Percentiles rank a stretch among this genome's conserved stretches.
Evolutionary conservation across 805 yeast genomes (phyloP).

Genomic region (Nakazawaea populi): DNA sequence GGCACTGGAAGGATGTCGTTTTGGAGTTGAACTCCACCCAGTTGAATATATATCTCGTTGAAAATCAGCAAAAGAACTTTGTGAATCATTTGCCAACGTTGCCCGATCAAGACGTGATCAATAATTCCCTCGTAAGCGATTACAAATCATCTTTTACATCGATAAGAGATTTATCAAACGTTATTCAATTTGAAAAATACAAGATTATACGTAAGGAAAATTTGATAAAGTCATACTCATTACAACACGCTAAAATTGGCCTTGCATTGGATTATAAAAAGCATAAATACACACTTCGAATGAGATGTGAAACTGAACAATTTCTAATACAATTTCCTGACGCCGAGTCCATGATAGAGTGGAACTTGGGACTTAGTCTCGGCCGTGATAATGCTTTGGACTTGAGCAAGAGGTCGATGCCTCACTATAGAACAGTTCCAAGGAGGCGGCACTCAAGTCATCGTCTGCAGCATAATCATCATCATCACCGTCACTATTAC

Average conservation of each 20-base stretch:
- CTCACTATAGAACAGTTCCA: conserved; percentile 77
- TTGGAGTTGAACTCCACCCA: conserved; percentile 85
- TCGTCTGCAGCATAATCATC: neutral
- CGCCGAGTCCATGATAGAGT: conserved; percentile 63
- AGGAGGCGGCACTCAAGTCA: conserved; percentile 38
- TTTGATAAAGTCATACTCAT: conserved; percentile 60
- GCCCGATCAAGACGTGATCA: conserved; percentile 21
- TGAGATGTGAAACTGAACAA: conserved; percentile 83
- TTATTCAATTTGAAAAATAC: conserved; percentile 14
- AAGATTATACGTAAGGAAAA: conserved; percentile 26
- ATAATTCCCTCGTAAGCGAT: conserved; percentile 6
- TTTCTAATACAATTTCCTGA: conserved; percentile 59
- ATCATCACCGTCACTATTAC: conserved; percentile 9
- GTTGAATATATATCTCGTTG: conserved; percentile 57
- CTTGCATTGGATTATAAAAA: conserved; percentile 81
- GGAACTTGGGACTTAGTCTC: conserved; percentile 67
- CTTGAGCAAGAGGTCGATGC: conserved; percentile 61
- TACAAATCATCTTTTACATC: conserved; percentile 24
- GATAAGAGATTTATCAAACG: conserved; percentile 20
- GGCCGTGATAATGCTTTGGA: conserved; percentile 83
- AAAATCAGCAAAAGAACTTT: conserved; percentile 14
- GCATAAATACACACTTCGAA: conserved; percentile 57
- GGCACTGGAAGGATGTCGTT: conserved; percentile 67
- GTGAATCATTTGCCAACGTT: conserved; percentile 8
- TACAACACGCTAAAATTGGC: conserved; percentile 82